These are phyloP conservation scores for Pseudogymnoascus destructans DNA, from an alignment of 2,329 filamentous ascomycete genomes.

Conservation along the genomic window DNA sequence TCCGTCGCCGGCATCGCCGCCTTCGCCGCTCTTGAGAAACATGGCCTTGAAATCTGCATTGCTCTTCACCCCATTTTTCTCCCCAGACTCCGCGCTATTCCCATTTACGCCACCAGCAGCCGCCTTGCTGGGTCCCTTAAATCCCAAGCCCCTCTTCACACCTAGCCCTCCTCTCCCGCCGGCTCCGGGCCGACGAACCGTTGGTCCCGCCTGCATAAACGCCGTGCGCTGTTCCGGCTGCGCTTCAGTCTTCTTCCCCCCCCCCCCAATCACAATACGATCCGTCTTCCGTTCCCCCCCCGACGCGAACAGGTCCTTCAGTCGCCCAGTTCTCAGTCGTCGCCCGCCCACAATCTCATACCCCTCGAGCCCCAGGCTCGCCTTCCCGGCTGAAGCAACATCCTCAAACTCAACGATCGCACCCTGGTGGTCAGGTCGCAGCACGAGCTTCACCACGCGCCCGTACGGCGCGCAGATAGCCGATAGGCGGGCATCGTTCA, in stretches of 20 bases:
- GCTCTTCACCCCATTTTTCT: constrained; percentile 31
- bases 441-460: constrained; percentile 57
- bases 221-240: constrained; percentile 22
- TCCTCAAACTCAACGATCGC: constrained; percentile 74
- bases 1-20: neutral
- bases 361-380: constrained; percentile 46
- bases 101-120: constrained; percentile 13
- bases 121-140: constrained; percentile 10
- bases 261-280: constrained; percentile 27
- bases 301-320: constrained; percentile 41
- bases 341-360: constrained; percentile 38
- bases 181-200: constrained; percentile 25
- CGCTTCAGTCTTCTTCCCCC: constrained; percentile 28
- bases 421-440: constrained; percentile 71
- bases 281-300: constrained; percentile 35
- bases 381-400: constrained; percentile 55
- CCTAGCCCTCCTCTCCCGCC: constrained; percentile 27
- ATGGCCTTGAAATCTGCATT: constrained; percentile 45
- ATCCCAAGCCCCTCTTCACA: constrained; percentile 26
- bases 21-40: constrained; percentile 15
- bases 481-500: constrained; percentile 75
- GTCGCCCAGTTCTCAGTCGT: constrained; percentile 40
- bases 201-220: constrained; percentile 22
- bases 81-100: constrained; percentile 18
- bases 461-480: constrained; percentile 60